Evolutionary conservation across 805 yeast species (phyloP).

Genomic region (Debaryomyces castellii): DNA sequence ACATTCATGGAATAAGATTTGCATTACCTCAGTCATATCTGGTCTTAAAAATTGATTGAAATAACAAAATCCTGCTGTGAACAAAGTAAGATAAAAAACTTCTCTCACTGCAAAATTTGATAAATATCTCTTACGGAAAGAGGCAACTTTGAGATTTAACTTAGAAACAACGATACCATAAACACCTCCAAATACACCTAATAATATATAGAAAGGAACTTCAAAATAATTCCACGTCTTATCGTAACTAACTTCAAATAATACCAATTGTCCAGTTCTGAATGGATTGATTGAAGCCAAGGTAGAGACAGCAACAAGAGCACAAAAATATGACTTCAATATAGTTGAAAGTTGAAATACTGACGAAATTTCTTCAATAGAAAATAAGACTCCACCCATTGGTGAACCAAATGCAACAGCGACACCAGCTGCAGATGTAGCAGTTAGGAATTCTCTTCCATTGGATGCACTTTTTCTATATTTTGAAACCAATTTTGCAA

Average conservation of each 20-base stretch:
- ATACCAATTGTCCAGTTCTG: constrained; percentile 89
- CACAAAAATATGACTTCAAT: constrained; percentile 91
- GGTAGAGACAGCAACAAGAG: constrained; percentile 81
- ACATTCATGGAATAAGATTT: constrained; percentile 83
- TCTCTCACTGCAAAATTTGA: constrained; percentile 63
- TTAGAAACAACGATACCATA: constrained; percentile 79
- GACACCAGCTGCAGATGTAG: constrained; percentile 96
- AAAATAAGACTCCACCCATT: constrained; percentile 92
- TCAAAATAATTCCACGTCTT: constrained; percentile 86
- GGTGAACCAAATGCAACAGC: constrained; percentile 98
- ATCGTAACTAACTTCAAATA: constrained; percentile 89
- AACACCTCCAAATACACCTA: constrained; percentile 90
- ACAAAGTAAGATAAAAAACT: constrained; percentile 60
- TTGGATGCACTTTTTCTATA: constrained; percentile 47
- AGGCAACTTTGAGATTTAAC: constrained; percentile 72
- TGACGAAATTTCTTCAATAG: constrained; percentile 85
- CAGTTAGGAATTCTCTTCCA: constrained; percentile 67
- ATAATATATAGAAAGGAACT: constrained; percentile 69
- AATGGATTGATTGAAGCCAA: constrained; percentile 85
- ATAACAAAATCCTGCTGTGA: constrained; percentile 78
- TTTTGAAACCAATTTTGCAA: constrained; percentile 53
- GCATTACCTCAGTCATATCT: constrained; percentile 97
- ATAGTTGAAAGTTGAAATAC: constrained; percentile 74
- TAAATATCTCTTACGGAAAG: constrained; percentile 72
- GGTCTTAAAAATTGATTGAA: constrained; percentile 76